phyloP scores from a whole-genome alignment of 2,329 filamentous ascomycete genomes.

The Chaetomium sp. region DNA sequence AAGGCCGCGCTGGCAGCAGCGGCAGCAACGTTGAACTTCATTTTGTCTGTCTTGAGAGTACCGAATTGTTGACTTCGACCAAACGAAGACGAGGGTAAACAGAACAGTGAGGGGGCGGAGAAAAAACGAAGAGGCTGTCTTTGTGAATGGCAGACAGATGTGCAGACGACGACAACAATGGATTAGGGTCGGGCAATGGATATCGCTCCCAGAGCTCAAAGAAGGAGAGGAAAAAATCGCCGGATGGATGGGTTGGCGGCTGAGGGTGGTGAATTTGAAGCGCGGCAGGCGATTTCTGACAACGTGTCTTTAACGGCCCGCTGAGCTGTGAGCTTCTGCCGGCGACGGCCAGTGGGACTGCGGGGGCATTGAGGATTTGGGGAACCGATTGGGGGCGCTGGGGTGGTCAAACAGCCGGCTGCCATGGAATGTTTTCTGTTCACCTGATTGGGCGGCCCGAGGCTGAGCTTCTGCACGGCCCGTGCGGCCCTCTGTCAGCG shows the following conservation, averaged over 20 bases:
- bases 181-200: conserved; percentile 26
- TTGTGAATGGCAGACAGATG: conserved; percentile 21
- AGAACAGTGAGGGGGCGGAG: conserved; percentile 4
- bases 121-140: conserved; percentile 17
- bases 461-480: no score
- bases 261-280: conserved; percentile 20
- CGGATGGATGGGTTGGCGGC: conserved; percentile 14
- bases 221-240: conserved; percentile 23
- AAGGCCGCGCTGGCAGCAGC: conserved; percentile 70
- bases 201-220: conserved; percentile 35
- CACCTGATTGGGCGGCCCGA: conserved; percentile 10
- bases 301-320: conserved; percentile 25
- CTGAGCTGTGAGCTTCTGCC: conserved; percentile 18
- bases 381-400: background rate
- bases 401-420: conserved; percentile 1
- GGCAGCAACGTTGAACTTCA: conserved; percentile 79
- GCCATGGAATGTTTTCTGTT: no score
- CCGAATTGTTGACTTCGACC: conserved; percentile 16
- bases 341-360: conserved; percentile 14
- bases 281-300: conserved; percentile 20
- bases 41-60: conserved; percentile 39
- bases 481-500: no score
- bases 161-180: no score
- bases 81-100: conserved; percentile 1
- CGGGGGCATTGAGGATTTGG: conserved; percentile 12